These are phyloP conservation scores for Nannizziopsis arthrosporioides DNA, from an alignment of 2,329 filamentous ascomycete species.

Conservation along the genomic window DNA sequence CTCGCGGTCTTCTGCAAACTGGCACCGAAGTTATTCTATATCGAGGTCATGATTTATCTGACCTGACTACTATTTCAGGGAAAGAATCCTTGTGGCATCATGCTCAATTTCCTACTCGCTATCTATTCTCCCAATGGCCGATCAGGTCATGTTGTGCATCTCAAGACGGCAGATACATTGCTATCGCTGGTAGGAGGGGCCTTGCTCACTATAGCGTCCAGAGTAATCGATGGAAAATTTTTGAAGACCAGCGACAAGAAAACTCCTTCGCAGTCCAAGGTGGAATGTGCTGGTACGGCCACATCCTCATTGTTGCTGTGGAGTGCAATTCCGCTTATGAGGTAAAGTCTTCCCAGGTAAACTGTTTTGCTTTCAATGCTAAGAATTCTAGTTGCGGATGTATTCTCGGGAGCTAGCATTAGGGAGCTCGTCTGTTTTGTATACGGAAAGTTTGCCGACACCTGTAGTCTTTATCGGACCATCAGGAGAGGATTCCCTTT, in stretches of 20 bases:
- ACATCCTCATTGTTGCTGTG: conserved; percentile 86
- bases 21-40: conserved; percentile 84
- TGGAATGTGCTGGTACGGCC: conserved; percentile 98
- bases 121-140: conserved; percentile 87
- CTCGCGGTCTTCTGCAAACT: conserved; percentile 78
- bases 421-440: conserved; percentile 59
- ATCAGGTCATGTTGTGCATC: conserved; percentile 80
- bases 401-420: conserved; percentile 79
- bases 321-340: conserved; percentile 73
- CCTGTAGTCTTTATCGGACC: conserved; percentile 83
- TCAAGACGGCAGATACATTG: conserved; percentile 83
- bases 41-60: conserved; percentile 79
- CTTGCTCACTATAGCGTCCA: conserved; percentile 91
- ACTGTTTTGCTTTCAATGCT: conserved; percentile 9
- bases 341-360: conserved; percentile 29
- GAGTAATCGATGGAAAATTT: conserved; percentile 92
- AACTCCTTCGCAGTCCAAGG: conserved; percentile 86
- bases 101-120: conserved; percentile 69
- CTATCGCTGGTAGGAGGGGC: conserved; percentile 84
- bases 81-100: conserved; percentile 95
- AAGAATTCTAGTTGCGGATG: conserved; percentile 53
- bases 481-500: conserved; percentile 82
- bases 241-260: conserved; percentile 67
- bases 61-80: conserved; percentile 80
- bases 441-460: conserved; percentile 65